These are phyloP conservation scores for Aquilaria agallochum DNA, from an alignment of 441 rosid species.

Conservation along the genomic window DNA sequence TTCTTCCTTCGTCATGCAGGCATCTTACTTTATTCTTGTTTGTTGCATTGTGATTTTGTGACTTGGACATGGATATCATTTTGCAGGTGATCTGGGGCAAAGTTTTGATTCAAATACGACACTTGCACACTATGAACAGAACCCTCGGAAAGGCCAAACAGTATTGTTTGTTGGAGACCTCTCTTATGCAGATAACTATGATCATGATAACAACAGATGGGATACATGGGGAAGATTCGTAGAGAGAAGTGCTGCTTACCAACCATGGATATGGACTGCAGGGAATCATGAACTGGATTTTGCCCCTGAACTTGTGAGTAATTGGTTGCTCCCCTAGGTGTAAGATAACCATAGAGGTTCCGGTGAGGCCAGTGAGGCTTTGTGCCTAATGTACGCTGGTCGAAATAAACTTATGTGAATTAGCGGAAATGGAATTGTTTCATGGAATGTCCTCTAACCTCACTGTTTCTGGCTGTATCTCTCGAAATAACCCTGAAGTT, in stretches of 20 bases:
- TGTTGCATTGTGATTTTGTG: not conserved
- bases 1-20: not conserved
- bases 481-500: too few relatives aligned
- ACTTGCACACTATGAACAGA: slow-evolving; percentile 40
- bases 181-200: slow-evolving; percentile 54
- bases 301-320: slow-evolving; percentile 44
- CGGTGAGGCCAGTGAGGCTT: too few relatives aligned
- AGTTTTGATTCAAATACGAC: slow-evolving; percentile 57
- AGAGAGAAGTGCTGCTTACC: slow-evolving; percentile 53
- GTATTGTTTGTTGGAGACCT: slow-evolving; percentile 62
- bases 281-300: slow-evolving; percentile 72
- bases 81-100: slow-evolving; percentile 65
- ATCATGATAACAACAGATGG: slow-evolving; percentile 55
- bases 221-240: slow-evolving; percentile 58
- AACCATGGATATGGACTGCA: slow-evolving; percentile 60
- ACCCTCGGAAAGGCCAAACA: slow-evolving; percentile 40
- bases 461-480: too few relatives aligned
- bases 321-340: too few relatives aligned
- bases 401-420: too few relatives aligned
- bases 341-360: too few relatives aligned
- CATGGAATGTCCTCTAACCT: too few relatives aligned
- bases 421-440: too few relatives aligned
- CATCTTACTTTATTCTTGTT: not conserved
- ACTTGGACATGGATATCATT: not conserved
- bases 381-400: too few relatives aligned